These are phyloP conservation scores for Hypericum androsaemum DNA, from an alignment of 345 rosid genomes.

Conservation along the genomic window DNA sequence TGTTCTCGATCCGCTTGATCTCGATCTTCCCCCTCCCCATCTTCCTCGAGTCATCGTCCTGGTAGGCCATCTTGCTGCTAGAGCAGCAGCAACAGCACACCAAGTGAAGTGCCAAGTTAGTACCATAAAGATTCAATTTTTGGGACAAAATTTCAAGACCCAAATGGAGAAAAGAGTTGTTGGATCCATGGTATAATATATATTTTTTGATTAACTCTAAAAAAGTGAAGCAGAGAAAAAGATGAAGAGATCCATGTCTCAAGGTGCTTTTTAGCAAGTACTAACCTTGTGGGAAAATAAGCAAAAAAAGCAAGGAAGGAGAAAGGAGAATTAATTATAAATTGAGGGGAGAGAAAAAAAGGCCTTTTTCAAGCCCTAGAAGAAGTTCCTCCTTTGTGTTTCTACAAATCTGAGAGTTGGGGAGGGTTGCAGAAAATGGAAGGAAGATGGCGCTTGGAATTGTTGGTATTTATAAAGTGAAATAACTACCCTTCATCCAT, in stretches of 20 bases:
- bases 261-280: neutral
- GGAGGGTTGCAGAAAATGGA: too few species aligned
- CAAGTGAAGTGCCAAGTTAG: neutral
- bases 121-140: neutral
- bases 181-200: neutral
- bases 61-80: constrained; percentile 28
- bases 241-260: constrained; percentile 24
- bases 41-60: constrained; percentile 47
- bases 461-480: too few species aligned
- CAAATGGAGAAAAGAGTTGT: neutral
- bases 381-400: too few species aligned
- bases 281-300: too few species aligned
- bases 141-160: neutral
- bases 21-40: constrained; percentile 96
- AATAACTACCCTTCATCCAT: too few species aligned
- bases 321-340: too few species aligned
- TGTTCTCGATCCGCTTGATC: constrained; percentile 99
- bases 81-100: neutral
- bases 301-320: too few species aligned
- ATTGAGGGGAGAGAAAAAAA: too few species aligned
- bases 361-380: too few species aligned
- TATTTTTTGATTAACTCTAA: constrained; percentile 17
- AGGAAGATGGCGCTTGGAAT: too few species aligned
- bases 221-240: constrained; percentile 32
- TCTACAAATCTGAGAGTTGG: too few species aligned